phyloP scores from a whole-genome alignment of 495 filamentous ascomycete species.

The Talaromyces liani region DNA sequence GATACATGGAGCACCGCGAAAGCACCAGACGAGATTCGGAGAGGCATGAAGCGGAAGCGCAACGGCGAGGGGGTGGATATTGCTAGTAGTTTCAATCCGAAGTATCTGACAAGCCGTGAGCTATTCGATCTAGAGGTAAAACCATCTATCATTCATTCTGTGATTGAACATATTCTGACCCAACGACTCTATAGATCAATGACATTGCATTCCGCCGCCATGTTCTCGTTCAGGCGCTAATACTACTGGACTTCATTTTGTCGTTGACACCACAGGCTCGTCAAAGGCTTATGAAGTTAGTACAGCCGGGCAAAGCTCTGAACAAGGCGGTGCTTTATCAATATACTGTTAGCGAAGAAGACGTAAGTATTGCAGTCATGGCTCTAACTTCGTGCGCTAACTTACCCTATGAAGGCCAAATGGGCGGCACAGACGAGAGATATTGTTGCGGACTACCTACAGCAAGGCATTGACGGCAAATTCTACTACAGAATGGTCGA shows the following conservation, averaged over 20 bases:
- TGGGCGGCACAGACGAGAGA: conserved; percentile 72
- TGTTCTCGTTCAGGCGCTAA: conserved; percentile 88
- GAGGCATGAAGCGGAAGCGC: conserved; percentile 67
- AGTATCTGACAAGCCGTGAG: conserved; percentile 91
- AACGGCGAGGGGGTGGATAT: conserved; percentile 51
- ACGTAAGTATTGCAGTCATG: conserved; percentile 46
- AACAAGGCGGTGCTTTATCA: conserved; percentile 85
- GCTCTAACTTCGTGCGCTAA: conserved; percentile 15
- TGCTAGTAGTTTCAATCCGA: conserved; percentile 82
- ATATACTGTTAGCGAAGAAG: conserved; percentile 69
- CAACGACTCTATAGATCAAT: conserved; percentile 53
- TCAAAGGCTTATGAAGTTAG: conserved; percentile 61
- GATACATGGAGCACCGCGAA: conserved; percentile 40
- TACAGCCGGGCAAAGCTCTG: conserved; percentile 16
- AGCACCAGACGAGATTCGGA: conserved; percentile 50
- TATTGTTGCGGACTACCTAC: conserved; percentile 70
- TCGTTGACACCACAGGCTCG: conserved; percentile 79
- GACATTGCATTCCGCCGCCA: conserved; percentile 91
- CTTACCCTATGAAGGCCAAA: conserved; percentile 41
- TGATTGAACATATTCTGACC: neutral
- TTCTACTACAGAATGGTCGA: conserved; percentile 96
- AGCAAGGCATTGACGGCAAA: conserved; percentile 59
- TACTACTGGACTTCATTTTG: conserved; percentile 86
- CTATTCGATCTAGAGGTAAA: conserved; percentile 87
- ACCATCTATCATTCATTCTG: neutral